phyloP scores from a whole-genome alignment of 1,284 basidiomycete genomes.

The Singerocomus inundabilis region DNA sequence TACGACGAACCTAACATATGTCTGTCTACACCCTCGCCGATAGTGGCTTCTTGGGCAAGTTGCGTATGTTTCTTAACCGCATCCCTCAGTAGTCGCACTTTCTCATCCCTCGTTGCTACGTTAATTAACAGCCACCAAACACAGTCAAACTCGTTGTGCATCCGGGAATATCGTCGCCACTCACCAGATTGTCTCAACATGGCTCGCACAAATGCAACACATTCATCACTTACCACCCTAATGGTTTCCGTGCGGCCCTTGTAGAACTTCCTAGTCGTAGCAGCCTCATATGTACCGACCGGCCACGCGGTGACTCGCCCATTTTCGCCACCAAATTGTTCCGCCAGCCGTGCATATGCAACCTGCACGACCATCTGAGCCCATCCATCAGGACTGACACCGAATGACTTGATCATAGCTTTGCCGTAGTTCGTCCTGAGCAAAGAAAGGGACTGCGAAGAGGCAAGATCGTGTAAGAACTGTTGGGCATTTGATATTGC shows the following conservation, averaged over 20 bases:
- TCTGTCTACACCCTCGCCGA: conserved; percentile 78
- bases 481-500: conserved; percentile 59
- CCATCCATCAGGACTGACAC: conserved; percentile 90
- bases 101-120: conserved; percentile 41
- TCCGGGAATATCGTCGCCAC: conserved; percentile 1
- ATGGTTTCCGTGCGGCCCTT: conserved; percentile 90
- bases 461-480: conserved; percentile 61
- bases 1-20: conserved; percentile 69
- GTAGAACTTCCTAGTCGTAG: conserved; percentile 78
- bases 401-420: conserved; percentile 81
- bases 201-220: conserved; percentile 68
- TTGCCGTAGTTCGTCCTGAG: conserved; percentile 81
- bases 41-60: conserved; percentile 70
- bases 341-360: conserved; percentile 69
- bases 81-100: conserved; percentile 56
- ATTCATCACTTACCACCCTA: conserved; percentile 71
- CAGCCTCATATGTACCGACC: conserved; percentile 85
- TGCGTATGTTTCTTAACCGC: conserved; percentile 72
- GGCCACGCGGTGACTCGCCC: conserved; percentile 37
- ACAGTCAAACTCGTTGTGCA: neutral
- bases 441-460: conserved; percentile 67
- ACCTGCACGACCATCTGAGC: conserved; percentile 88
- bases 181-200: conserved; percentile 58
- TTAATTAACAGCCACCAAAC: neutral
- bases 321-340: conserved; percentile 33